Evolutionary conservation across 2,329 filamentous ascomycete genomes (phyloP).

Genomic region (Tolypocladium tundrense): DNA sequence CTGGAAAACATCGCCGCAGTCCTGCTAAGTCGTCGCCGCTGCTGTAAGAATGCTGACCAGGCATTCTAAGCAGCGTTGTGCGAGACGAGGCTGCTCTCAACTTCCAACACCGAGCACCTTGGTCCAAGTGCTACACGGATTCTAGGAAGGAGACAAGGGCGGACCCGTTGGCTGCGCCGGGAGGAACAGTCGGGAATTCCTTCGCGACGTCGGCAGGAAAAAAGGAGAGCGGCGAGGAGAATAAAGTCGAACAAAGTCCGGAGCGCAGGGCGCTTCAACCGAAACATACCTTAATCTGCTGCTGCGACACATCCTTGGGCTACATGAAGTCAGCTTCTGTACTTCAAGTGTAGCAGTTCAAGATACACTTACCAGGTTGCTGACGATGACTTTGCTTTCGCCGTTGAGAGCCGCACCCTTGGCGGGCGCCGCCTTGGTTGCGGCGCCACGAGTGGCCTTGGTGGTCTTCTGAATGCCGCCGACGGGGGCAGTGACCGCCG

Average conservation of each 20-base stretch:
- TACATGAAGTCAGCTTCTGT: slow-evolving; percentile 27
- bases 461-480: slow-evolving; percentile 79
- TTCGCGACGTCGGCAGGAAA: slow-evolving; percentile 18
- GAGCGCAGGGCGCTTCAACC: slow-evolving; percentile 61
- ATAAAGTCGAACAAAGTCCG: slow-evolving; percentile 59
- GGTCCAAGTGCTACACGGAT: slow-evolving; percentile 16
- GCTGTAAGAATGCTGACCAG: slow-evolving; percentile 39
- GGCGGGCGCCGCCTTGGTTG: slow-evolving; percentile 52
- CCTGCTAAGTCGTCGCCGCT: slow-evolving; percentile 15
- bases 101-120: slow-evolving; percentile 32
- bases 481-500: slow-evolving; percentile 56
- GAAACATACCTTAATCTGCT: slow-evolving; percentile 99
- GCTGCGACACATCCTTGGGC: slow-evolving; percentile 94
- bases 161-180: not conserved
- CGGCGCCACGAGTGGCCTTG: slow-evolving; percentile 47
- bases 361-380: slow-evolving; percentile 71
- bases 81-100: slow-evolving; percentile 49
- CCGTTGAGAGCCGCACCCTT: slow-evolving; percentile 51
- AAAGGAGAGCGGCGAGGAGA: slow-evolving; percentile 25
- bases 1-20: slow-evolving; percentile 9
- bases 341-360: not conserved
- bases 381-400: slow-evolving; percentile 96
- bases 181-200: slow-evolving; percentile 2
- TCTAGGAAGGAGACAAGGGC: slow-evolving; percentile 21
- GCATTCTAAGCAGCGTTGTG: slow-evolving; percentile 30